Evolutionary conservation across 306 rosid species (phyloP), one percentile per base, ranked within the genome.

Genomic region (Trifolium dubium): DNA sequence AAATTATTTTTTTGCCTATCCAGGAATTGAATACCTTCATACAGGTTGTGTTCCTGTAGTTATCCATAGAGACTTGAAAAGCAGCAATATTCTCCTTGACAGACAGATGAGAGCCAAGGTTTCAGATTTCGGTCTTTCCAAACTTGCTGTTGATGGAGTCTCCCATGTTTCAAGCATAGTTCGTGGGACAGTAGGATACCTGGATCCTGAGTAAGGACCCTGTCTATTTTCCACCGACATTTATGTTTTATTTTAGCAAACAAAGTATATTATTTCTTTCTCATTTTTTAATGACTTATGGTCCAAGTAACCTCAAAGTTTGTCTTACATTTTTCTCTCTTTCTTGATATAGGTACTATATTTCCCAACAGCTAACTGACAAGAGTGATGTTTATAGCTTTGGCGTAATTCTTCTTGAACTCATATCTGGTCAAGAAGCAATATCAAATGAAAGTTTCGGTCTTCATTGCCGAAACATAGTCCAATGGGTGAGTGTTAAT

Each of bases 21-120:
- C 89, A 94, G 99, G 99, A 80, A 92, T 94, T 43, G 99, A 94
- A 79, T 94, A 94, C 86, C 99, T 94, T 77, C 99, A 94, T 41
- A 94, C 90, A 19, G 99, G 99, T 60, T 94, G 99, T 72, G 83
- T 85, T 74, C 99, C 97, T 59, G 89, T 89, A 18, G 95, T 94
- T 70, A 94, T 94, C 72, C 99, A 94, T 72, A 83, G 99, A 79
- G 99, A 94, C 84, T 64, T 94, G 67, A 94, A 94, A 87, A 94
- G 87, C 91, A 94, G 97, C 82, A 94, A 94, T 71, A 94, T 94
- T 86, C 92, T 94, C 80, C 89, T 94, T n/a, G 96, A 94, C 82
- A 83, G 65, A 49, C 92, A 87, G 76, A 92, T 89, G 97, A 88
- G 79, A 86, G 99, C 97, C 51, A 94, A 89, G 85, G 97, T 94